Evolutionary conservation across 2,329 filamentous ascomycete genomes (phyloP), one percentile per base, ranked within the genome.

Genomic region (Pseudohalonectria lignicola): DNA sequence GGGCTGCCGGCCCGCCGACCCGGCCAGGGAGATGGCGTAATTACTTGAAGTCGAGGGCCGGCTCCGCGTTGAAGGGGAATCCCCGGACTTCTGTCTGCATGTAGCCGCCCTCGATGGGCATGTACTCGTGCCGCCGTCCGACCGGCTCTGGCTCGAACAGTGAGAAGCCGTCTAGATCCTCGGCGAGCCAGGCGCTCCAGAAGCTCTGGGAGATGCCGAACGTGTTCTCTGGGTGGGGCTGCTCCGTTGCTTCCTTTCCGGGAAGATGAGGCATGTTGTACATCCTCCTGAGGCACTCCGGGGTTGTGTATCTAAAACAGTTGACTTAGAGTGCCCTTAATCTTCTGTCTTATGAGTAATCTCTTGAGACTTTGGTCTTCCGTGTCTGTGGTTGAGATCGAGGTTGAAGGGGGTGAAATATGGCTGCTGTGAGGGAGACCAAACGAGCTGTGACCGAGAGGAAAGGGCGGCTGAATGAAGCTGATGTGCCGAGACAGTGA

Each of bases 141-240:
- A 60, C 56, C 25, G 67, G 60, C 18, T 57, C 53, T 1, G 58
- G 60, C 19, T 62, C 56, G 41, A 62, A 64, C 29, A 57, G 55
- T n/a, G 51, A 72, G 51, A 68, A 73, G 13, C 57, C 43, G 41
- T 71, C 57, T 17, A 74, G 53, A 43, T 73, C 69, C 4, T 50
- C 46, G 43, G 68, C 66, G 16, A 67, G 53, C 49, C 72, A 76
- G 33, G 66, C 63, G 45, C 76, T 64, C 19, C 60, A 60, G 10
- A 57, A 63, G 39, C 67, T 66, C 45, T 75, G 69, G 28, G 71
- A 69, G 31, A 76, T 64, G 28, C 67, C 70, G 33, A 67, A 62
- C 18, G 58, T 63, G 49, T 75, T 73, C 43, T 56, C 55, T 13
- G 59, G 15, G 56, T 51, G 21, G 6, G 26, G n/a, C n/a, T n/a